Base-by-base conservation (phyloP, 306 rosid genomes). In the Lablab purpureus region DNA sequence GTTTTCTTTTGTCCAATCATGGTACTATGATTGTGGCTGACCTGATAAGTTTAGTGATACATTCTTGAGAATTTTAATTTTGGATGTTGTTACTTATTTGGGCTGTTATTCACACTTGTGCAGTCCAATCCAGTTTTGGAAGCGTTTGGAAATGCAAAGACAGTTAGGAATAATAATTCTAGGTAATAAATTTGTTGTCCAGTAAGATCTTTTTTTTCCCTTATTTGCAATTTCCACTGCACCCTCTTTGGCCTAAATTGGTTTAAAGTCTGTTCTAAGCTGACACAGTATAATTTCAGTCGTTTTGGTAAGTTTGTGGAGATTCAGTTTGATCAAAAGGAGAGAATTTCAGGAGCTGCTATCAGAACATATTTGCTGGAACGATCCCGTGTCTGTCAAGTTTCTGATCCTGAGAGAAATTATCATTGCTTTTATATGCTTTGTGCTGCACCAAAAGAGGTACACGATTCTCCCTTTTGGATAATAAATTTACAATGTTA, bases 271-370 rank as follows among this genome's bases (percentile, higher is more conserved):
- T 65, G 22, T 54, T 27, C 84, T 89, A 63, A 88, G 74, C 77
- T 75, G 66, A 80, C 78, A 58, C 45, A 36, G 65, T 85, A 79
- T 82, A 83, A 82, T 41, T 89, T 90, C 97, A 94, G 98, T 84
- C 98, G 98, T 75, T 94, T 94, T 85, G 98, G 98, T 84, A 94
- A 94, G 92, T 94, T 94, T 62, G 98, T 94, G 88, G 98, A 94
- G 94, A 81, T 94, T 87, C 98, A 94, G 85, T 94, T 94, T 86
- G 90, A 94, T 80, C 81, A 71, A 22, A 80, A 71, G 79, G 93
- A 91, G 80, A 94, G 96, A 92, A 94, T 94, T 78, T 94, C 98
- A 46, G 98, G 98, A 84, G 98, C 98, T 87, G 98, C 98, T 28
- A 94, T 94, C 81, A 92, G 94, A 88, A 94, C 97, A 56, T 94